Percentiles rank a stretch among this genome's conserved stretches.
Evolutionary conservation across 495 filamentous ascomycete species (phyloP).

Genomic region (Neurospora pannonica): DNA sequence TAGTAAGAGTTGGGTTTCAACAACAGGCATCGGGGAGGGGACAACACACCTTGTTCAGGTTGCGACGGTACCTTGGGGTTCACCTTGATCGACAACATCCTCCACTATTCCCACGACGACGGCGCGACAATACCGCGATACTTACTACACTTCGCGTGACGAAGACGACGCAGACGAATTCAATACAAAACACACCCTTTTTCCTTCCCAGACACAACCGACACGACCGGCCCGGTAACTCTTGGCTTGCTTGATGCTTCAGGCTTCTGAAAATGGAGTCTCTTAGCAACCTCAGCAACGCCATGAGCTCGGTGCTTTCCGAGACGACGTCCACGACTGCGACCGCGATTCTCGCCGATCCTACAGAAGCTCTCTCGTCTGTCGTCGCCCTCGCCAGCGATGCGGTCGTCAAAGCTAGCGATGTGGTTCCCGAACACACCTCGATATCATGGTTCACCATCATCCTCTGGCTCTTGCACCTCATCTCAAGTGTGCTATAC

Average conservation of each 20-base stretch:
- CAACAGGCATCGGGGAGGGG: not conserved
- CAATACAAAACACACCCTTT: not conserved
- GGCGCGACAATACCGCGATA: not conserved
- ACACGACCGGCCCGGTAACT: not conserved
- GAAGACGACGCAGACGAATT: not conserved
- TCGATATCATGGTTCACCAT: constrained; percentile 40
- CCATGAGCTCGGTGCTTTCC: not conserved
- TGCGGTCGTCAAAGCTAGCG: constrained; percentile 27
- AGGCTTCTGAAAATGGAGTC: not conserved
- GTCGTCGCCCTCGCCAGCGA: constrained; percentile 28
- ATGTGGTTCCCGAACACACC: constrained; percentile 26
- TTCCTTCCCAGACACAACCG: not conserved
- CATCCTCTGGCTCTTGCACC: constrained; percentile 45
- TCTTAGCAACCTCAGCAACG: not conserved
- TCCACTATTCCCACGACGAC: not conserved
- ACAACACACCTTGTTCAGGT: not conserved
- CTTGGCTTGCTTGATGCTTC: not conserved
- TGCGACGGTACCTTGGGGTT: not conserved
- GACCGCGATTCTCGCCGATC: constrained; percentile 6
- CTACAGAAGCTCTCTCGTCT: constrained; percentile 18
- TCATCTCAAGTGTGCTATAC: constrained; percentile 69
- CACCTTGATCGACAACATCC: not conserved
- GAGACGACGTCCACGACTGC: not conserved
- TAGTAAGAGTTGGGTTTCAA: not conserved
- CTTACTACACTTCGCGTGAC: not conserved